A percentile compares a stretch with the other conserved stretches of the same genome.
Conservation (phyloP, 1,284 basidiomycete genomes). For the Cronartium quercuum region DNA sequence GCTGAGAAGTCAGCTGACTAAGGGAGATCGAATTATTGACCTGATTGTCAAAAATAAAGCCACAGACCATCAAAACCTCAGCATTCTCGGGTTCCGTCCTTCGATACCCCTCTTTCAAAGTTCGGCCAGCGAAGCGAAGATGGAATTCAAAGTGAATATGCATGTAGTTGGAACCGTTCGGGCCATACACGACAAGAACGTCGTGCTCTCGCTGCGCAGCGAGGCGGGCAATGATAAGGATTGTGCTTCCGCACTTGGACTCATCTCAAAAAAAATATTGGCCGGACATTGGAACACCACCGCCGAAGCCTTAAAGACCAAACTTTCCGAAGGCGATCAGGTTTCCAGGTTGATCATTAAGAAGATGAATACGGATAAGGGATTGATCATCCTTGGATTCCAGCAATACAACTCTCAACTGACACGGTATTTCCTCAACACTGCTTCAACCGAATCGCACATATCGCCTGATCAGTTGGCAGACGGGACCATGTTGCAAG, state of each 20-base stretch:
- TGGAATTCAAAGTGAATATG: conserved; percentile 66
- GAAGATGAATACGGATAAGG: conserved; percentile 79
- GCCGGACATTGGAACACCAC: conserved; percentile 70
- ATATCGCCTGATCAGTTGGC: not conserved
- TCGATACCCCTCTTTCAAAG: not conserved
- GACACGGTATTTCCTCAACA: not conserved
- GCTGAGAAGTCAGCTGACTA: conserved; percentile 43
- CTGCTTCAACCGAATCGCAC: not conserved
- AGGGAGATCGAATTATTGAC: conserved; percentile 45
- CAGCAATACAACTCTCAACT: not conserved
- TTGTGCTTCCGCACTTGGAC: conserved; percentile 52
- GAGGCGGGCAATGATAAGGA: conserved; percentile 62
- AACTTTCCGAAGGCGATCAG: conserved; percentile 65
- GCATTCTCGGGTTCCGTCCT: conserved; percentile 35
- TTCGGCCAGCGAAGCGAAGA: not conserved
- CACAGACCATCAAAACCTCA: conserved; percentile 43
- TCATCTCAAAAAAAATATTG: conserved; percentile 77
- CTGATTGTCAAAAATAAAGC: conserved; percentile 47
- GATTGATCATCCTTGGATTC: conserved; percentile 71
- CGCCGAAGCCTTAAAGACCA: conserved; percentile 63
- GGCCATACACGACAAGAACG: conserved; percentile 78
- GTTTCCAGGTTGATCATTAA: conserved; percentile 76
- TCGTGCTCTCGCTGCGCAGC: conserved; percentile 59
- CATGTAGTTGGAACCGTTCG: conserved; percentile 63
- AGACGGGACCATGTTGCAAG: conserved; percentile 1